A percentile compares a stretch with the other conserved stretches of the same genome.
Evolutionary conservation across 2,329 filamentous ascomycete species (phyloP).

Genomic region (Sphaceloma murrayae): DNA sequence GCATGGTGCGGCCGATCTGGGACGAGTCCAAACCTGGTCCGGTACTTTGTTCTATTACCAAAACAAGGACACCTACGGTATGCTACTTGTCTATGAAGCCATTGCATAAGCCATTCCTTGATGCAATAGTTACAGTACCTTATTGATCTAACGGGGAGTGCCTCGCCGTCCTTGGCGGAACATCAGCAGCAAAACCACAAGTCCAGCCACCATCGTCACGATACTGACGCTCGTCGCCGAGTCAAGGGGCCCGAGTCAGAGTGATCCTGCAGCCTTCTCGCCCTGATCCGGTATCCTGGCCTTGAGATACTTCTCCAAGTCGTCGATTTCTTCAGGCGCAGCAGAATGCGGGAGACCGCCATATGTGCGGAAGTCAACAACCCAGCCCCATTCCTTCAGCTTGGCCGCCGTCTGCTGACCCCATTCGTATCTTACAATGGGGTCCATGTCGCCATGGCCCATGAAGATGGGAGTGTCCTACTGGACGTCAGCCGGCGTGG

Average conservation of each 20-base stretch:
- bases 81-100: not conserved
- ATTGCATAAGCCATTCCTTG: no score
- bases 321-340: constrained; percentile 66
- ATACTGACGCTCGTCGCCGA: no score
- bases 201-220: no score
- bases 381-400: constrained; percentile 60
- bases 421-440: constrained; percentile 59
- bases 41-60: not conserved
- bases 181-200: not conserved
- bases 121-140: no score
- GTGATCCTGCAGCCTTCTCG: constrained; percentile 23
- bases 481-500: constrained; percentile 21
- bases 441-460: constrained; percentile 74
- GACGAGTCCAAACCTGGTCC: not conserved
- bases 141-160: not conserved
- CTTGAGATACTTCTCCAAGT: constrained; percentile 59
- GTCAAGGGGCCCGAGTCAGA: constrained; percentile 8
- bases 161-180: not conserved
- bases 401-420: constrained; percentile 58
- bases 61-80: no score
- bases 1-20: constrained; percentile 13
- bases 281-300: constrained; percentile 43
- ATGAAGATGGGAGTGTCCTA: constrained; percentile 74
- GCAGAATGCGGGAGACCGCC: constrained; percentile 69
- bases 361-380: constrained; percentile 69